Evolutionary conservation across 2,329 filamentous ascomycete genomes (phyloP), one percentile per base, ranked within the genome.

Genomic region (Cryphonectria naterciae): DNA sequence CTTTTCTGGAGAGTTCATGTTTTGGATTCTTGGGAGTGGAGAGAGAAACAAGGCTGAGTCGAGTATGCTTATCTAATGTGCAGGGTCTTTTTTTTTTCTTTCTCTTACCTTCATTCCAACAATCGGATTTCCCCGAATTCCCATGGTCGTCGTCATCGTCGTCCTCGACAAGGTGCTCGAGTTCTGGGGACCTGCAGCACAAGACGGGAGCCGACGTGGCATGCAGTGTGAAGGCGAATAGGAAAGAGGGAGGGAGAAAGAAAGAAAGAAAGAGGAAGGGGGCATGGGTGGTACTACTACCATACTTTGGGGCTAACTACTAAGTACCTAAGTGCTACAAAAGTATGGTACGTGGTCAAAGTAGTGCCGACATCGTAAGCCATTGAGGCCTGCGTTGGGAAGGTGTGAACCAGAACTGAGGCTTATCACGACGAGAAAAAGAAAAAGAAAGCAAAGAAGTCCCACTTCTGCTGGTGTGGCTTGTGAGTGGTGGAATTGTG

Each of bases 341-440:
- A 25, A 56, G 52, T 56, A 56, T 28, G 52, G 52, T 56, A 56
- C 52, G 25, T 56, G 52, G n/a, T 25, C 13, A 56, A 49, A 17
- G 11, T 56, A 49, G 19, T 43, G 35, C 58, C 6, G 58, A 37
- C 58, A 37, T 39, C 58, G 32, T 61, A 35, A 19, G 58, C 35
- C 6, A 39, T n/a, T n/a, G 17, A 37, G 35, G 60, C 60, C 60
- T 32, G 28, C 41, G 61, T 32, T 32, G 54, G 61, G 61, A 64
- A 64, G 61, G 61, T 64, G 61, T 46, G 17, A 64, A 15, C 32
- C 46, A 49, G 46, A 8, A 13, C 11, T 58, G 54, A 58, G 61
- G 61, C 61, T 64, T 64, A 46, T 64, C 61, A 39, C 61, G n/a
- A 32, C 32, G n/a, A n/a, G n/a, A n/a, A 32, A 32, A 32, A 32